Base-by-base conservation (phyloP, 192 early-diverging fungal genomes). In the Entomortierella parvispora region DNA sequence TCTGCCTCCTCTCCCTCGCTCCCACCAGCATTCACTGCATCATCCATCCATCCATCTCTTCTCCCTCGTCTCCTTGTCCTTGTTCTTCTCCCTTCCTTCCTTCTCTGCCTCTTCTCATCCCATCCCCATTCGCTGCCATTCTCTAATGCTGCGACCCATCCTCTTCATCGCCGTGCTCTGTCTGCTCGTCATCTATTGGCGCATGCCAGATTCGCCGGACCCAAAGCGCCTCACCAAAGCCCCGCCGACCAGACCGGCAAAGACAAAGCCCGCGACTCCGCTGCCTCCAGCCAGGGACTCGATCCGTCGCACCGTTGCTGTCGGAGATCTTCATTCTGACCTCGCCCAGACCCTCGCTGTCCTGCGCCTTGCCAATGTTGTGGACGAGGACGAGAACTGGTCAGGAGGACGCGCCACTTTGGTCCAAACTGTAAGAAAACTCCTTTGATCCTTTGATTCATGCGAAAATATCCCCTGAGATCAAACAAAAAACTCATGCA, bases 251-350 rank as follows among this genome's bases (percentile, higher is more conserved):
- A 46, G 17, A 12, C 50, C 51, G 20, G 12, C 45, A 43, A 25
- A 28, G 23, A 4, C 32, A 65, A 45, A 9, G 42, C 17, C 62
- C 7, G 17, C 43, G 6, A 60, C 11, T 42, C 52, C 5, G 25
- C 23, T 20, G 20, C 20, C 26, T 40, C 58, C 8, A 15, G 45
- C 57, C 51, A 22, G 22, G 44, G 25, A 54, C 45, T 17, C 33
- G 25, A 14, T n/a, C 49, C 25, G 23, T 20, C 65, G 89, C 18
- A 87, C 87, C 44, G 86, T 91, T 29, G 88, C 91, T 31, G 81
- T 93, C n/a, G 91, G 90, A 3, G 92, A 94, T 68, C 74, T 92
- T 14, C 92, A 94, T 58, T 90, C 89, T 23, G 92, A 94, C 64
- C 68, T 86, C 23, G 60, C 66, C 17, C 84, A 89, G 45, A 79